These are phyloP conservation scores for Cyamopsis tetragonoloba DNA, from an alignment of 306 rosid genomes.

Conservation along the genomic window DNA sequence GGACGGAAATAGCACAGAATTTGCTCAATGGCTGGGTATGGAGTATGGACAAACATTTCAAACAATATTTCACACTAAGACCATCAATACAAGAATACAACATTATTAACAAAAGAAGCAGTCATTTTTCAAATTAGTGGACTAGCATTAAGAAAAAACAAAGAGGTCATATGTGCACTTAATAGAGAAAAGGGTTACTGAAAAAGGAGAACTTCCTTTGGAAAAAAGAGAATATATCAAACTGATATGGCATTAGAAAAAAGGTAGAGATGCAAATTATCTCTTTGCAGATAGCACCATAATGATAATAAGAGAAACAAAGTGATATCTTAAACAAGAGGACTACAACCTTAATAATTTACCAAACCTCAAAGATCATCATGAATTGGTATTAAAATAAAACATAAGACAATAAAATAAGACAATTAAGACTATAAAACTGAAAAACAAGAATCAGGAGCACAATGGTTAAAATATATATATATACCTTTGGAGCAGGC, in stretches of 20 bases:
- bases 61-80: background rate
- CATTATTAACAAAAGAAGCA: background rate
- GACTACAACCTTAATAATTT: background rate
- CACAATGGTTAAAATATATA: background rate
- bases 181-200: background rate
- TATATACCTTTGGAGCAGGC: slow-evolving; percentile 79
- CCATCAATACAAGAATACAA: background rate
- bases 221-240: too few relatives aligned
- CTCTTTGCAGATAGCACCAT: background rate
- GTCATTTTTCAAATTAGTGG: too few relatives aligned
- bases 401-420: background rate
- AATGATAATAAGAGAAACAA: background rate
- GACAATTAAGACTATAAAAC: too few relatives aligned
- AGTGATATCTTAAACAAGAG: background rate
- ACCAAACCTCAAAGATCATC: background rate
- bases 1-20: background rate
- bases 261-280: background rate
- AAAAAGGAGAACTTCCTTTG: background rate
- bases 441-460: background rate
- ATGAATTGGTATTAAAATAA: background rate
- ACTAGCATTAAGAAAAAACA: too few relatives aligned
- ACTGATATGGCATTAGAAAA: background rate
- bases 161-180: too few relatives aligned
- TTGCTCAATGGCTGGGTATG: background rate
- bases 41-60: background rate